Percentiles rank a stretch among this genome's conserved stretches.
Conservation (phyloP, 1,284 basidiomycete species). For the Ustilago lituana region DNA sequence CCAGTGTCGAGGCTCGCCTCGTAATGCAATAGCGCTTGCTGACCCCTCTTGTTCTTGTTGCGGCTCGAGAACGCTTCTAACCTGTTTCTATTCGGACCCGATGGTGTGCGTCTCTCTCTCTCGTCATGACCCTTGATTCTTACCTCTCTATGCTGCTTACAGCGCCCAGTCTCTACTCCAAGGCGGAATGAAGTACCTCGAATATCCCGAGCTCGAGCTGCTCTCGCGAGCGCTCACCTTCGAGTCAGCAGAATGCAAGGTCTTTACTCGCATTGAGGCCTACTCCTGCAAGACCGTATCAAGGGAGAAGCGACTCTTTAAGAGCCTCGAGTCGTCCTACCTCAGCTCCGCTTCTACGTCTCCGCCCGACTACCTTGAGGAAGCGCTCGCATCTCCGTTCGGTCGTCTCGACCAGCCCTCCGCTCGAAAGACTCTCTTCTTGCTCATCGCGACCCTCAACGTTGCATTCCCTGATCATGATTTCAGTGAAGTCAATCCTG, state of each 20-base stretch:
- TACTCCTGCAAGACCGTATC: conserved; percentile 98
- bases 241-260: conserved; percentile 83
- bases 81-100: background rate
- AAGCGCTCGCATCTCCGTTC: conserved; percentile 61
- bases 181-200: conserved; percentile 84
- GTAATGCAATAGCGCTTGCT: conserved; percentile 28
- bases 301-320: conserved; percentile 95
- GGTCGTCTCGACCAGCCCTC: conserved; percentile 69
- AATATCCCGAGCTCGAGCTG: conserved; percentile 80
- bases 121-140: background rate
- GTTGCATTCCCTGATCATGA: conserved; percentile 97
- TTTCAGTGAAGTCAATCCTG: conserved; percentile 89
- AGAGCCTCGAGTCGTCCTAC: conserved; percentile 73
- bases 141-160: background rate
- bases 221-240: conserved; percentile 81
- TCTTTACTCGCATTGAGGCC: conserved; percentile 92
- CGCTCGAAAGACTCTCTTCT: conserved; percentile 86
- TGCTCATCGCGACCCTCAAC: conserved; percentile 95
- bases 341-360: conserved; percentile 60
- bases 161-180: background rate
- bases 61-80: background rate
- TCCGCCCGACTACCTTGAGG: conserved; percentile 63
- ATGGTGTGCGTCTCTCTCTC: background rate
- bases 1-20: too few relatives aligned
- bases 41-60: conserved; percentile 16